phyloP scores from a whole-genome alignment of 257 asterid genomes.

The Gentiana dahurica region DNA sequence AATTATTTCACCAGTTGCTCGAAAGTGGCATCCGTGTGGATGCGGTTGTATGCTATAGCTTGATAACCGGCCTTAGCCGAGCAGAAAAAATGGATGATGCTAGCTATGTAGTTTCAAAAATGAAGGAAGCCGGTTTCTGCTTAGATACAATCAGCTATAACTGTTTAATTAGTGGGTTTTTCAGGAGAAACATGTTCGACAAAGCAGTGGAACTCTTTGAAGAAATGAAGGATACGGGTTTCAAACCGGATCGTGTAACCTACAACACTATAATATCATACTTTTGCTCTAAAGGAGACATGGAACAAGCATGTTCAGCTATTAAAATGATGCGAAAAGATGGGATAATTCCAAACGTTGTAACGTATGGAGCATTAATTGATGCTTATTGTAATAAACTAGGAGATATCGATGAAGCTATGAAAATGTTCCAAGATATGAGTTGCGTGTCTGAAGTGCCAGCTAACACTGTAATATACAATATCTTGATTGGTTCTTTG shows the following conservation, averaged over 20 bases:
- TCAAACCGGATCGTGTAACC: slow-evolving; percentile 64
- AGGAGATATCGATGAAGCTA: slow-evolving; percentile 14
- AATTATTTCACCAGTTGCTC: slow-evolving; percentile 51
- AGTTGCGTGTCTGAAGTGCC: slow-evolving; percentile 29
- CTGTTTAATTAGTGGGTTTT: slow-evolving; percentile 61
- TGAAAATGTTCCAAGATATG: slow-evolving; percentile 51
- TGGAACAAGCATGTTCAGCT: slow-evolving; percentile 3
- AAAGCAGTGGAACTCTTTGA: slow-evolving; percentile 42
- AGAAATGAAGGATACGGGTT: slow-evolving; percentile 46
- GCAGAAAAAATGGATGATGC: slow-evolving; percentile 78
- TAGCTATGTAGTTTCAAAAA: slow-evolving; percentile 23
- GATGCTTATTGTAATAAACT: slow-evolving; percentile 40
- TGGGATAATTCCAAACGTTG: slow-evolving; percentile 39
- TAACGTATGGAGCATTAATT: slow-evolving; percentile 76
- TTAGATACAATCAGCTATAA: slow-evolving; percentile 57
- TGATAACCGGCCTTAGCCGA: slow-evolving; percentile 59
- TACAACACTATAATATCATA: slow-evolving; percentile 66
- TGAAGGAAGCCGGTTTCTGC: slow-evolving; percentile 60
- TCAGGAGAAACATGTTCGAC: slow-evolving; percentile 51
- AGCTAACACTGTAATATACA: slow-evolving; percentile 62
- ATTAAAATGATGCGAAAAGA: not conserved
- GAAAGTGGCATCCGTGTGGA: slow-evolving; percentile 50
- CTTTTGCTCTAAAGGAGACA: slow-evolving; percentile 51
- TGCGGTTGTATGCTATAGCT: slow-evolving; percentile 51
- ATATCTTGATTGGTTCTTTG: slow-evolving; percentile 46